Evolutionary conservation across 2,329 filamentous ascomycete species (phyloP).

Genomic region (Trichoderma arundinaceum): DNA sequence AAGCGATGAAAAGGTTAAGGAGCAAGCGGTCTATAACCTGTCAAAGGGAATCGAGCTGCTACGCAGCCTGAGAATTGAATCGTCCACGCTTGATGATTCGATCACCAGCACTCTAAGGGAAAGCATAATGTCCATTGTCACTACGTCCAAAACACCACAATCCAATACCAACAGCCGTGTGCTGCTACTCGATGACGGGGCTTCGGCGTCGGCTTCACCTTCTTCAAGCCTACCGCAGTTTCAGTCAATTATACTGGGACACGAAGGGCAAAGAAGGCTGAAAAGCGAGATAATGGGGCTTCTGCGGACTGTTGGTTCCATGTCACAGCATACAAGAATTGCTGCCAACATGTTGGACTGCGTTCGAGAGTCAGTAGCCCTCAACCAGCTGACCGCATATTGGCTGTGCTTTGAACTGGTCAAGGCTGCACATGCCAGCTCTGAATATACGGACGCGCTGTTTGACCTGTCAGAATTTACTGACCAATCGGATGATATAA

Average conservation of each 20-base stretch:
- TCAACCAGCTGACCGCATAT: slow-evolving; percentile 70
- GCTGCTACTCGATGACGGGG: slow-evolving; percentile 39
- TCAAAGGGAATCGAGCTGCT: slow-evolving; percentile 73
- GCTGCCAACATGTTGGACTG: slow-evolving; percentile 69
- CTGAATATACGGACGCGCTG: slow-evolving; percentile 67
- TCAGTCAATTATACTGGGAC: slow-evolving; percentile 64
- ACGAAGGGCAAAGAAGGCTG: slow-evolving; percentile 70
- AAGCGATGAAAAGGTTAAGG: slow-evolving; percentile 79
- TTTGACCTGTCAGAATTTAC: slow-evolving; percentile 58
- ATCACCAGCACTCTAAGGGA: slow-evolving; percentile 75
- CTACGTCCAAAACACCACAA: slow-evolving; percentile 34
- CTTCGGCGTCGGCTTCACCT: slow-evolving; percentile 33
- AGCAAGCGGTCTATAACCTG: slow-evolving; percentile 75
- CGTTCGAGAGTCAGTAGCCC: slow-evolving; percentile 62
- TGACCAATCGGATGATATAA: slow-evolving; percentile 49
- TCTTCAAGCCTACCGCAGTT: slow-evolving; percentile 50
- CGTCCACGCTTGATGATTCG: slow-evolving; percentile 68
- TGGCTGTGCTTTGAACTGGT: slow-evolving; percentile 81
- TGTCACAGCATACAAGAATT: slow-evolving; percentile 65
- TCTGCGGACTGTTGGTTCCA: slow-evolving; percentile 58
- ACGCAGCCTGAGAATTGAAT: slow-evolving; percentile 66
- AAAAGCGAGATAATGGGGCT: slow-evolving; percentile 64
- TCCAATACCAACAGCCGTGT: slow-evolving; percentile 37
- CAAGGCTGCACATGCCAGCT: slow-evolving; percentile 59
- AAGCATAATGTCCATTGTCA: slow-evolving; percentile 61